Evolutionary conservation across 2,329 filamentous ascomycete genomes (phyloP).

Genomic region (Aspergillus piperis): DNA sequence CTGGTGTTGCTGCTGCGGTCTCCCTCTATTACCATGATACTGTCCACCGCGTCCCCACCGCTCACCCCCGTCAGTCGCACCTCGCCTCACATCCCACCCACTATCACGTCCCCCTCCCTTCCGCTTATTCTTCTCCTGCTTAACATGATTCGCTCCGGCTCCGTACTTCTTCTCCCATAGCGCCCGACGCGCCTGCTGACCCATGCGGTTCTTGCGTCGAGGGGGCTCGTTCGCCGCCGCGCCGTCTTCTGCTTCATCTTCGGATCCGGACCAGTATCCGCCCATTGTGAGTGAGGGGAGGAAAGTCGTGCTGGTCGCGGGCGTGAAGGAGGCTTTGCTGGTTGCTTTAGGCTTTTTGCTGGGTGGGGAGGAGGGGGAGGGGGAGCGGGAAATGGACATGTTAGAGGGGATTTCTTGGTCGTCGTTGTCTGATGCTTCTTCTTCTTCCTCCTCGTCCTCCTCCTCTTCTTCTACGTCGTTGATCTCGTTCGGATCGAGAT

Average conservation of each 20-base stretch:
- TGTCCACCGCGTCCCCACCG: conserved; percentile 25
- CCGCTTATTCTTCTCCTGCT: conserved; percentile 41
- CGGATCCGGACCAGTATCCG: conserved; percentile 63
- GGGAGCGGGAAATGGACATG: conserved; percentile 38
- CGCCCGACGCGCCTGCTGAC: conserved; percentile 62
- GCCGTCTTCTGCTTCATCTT: conserved; percentile 47
- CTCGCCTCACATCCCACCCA: conserved; percentile 61
- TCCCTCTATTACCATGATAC: neutral
- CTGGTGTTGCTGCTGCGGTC: conserved; percentile 13
- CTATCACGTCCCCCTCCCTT: conserved; percentile 45
- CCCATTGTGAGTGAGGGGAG: conserved; percentile 62
- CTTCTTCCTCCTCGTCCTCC: no score
- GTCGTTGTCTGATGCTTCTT: neutral
- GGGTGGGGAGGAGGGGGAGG: conserved; percentile 30
- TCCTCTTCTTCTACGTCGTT: conserved; percentile 6
- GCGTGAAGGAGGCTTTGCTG: conserved; percentile 28
- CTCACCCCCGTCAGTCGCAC: conserved; percentile 47
- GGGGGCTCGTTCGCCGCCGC: conserved; percentile 38
- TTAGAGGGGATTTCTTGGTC: neutral
- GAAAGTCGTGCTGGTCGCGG: conserved; percentile 53
- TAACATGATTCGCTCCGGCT: conserved; percentile 59
- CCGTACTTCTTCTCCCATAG: conserved; percentile 66
- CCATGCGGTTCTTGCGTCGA: conserved; percentile 61
- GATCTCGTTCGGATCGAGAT: neutral
- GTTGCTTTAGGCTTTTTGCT: conserved; percentile 20